Evolutionary conservation across 306 rosid species (phyloP), one percentile per base, ranked within the genome.

Genomic region (Heteromeles arbutifolia): DNA sequence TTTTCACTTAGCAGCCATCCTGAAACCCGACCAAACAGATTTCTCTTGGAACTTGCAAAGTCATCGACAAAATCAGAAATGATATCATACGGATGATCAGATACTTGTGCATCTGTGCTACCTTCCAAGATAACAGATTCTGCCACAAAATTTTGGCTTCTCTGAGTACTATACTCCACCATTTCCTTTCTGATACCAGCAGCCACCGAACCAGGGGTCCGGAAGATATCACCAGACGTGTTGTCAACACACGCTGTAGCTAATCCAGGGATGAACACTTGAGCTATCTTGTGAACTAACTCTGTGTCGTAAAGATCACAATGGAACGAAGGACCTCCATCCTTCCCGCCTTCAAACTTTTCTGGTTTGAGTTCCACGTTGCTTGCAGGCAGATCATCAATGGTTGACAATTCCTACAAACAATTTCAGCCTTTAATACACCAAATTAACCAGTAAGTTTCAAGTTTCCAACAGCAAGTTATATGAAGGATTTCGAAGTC

Each of bases 1-100:
- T 79, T 91, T 22, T 93, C 98, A 43, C 92, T 91, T 4, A 93
- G 77, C 39, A 89, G 52, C 97, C 96, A 89, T 52, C 91, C 97
- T 0, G 97, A 91, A 67, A 93, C 93, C 57, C 88, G 80, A 58
- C 91, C 82, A 22, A 93, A 87, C 48, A 93, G 74, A 87, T 88
- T 93, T 76, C 89, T 85, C 87, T 89, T 91, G 17, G 73, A 82
- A 66, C 77, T 80, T 4, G 80, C 90, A 71, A 88, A 93, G 75
- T 91, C 97, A 52, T 93, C 98, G 68, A 91, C 89, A 43, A 91
- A 88, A 78, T 80, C 87, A 32, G 96, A 87, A 69, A 93, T 81
- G 28, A 93, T 84, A 54, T 91, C 97, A 37, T 78, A 90, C 59
- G 98, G 96, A 74, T 88, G 86, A 73, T 87, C 90, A 6, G 88